Evolutionary conservation across 2,329 filamentous ascomycete species (phyloP).

Genomic region (Thermothelomyces thermophilus): DNA sequence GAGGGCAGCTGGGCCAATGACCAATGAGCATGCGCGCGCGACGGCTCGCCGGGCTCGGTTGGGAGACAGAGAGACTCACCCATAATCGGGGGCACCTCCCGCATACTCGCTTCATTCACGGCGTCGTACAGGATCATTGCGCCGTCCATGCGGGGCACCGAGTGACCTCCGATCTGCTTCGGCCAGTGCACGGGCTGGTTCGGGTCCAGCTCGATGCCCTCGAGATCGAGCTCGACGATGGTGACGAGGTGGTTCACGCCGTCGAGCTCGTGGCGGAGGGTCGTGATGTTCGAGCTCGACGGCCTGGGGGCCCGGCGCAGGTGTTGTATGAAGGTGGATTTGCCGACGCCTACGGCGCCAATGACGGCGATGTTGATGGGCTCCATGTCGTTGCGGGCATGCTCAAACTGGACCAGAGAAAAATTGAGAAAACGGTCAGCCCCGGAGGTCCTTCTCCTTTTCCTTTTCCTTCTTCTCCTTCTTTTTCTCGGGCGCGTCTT

Average conservation of each 20-base stretch:
- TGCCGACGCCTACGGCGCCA: constrained; percentile 59
- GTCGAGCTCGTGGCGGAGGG: constrained; percentile 52
- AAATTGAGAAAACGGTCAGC: too few relatives aligned
- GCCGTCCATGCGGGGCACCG: constrained; percentile 71
- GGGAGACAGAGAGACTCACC: constrained; percentile 51
- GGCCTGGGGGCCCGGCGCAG: constrained; percentile 50
- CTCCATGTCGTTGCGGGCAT: constrained; percentile 40
- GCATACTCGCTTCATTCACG: constrained; percentile 67
- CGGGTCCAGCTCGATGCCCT: constrained; percentile 56
- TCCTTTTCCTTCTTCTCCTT: not conserved
- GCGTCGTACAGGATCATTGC: constrained; percentile 86
- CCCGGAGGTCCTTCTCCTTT: not conserved
- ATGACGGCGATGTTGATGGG: constrained; percentile 60
- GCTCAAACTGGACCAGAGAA: constrained; percentile 25
- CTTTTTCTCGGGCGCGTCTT: not conserved
- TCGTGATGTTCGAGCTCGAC: constrained; percentile 49
- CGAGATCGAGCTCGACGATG: constrained; percentile 59
- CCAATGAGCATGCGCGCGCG: constrained; percentile 19
- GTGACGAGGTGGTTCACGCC: constrained; percentile 52
- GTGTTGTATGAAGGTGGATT: constrained; percentile 61
- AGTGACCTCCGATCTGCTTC: constrained; percentile 61
- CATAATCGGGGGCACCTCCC: constrained; percentile 66
- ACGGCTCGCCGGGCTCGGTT: not conserved
- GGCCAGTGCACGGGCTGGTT: constrained; percentile 58
- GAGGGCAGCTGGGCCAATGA: constrained; percentile 57